These are phyloP conservation scores for Ceratobasidium sp. DNA, from an alignment of 1,284 basidiomycete genomes.

Conservation along the genomic window DNA sequence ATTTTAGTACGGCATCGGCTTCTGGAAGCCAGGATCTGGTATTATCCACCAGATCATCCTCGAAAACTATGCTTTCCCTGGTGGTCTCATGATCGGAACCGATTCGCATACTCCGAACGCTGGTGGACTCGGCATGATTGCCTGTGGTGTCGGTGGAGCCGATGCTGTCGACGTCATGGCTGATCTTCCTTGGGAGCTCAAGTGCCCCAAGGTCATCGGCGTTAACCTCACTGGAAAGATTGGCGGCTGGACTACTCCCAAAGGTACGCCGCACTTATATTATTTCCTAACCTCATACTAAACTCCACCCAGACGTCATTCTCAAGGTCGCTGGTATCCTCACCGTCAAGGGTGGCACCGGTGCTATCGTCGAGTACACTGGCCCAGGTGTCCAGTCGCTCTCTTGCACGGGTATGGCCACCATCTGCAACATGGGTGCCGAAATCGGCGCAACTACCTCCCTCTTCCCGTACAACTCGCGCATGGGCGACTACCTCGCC, in stretches of 20 bases:
- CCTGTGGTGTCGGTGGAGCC: slow-evolving; percentile 98
- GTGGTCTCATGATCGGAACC: slow-evolving; percentile 79
- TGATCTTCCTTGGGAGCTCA: slow-evolving; percentile 97
- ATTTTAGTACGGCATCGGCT: slow-evolving; percentile 83
- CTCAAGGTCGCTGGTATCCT: slow-evolving; percentile 97
- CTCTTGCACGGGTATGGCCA: slow-evolving; percentile 99
- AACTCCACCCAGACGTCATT: slow-evolving; percentile 76
- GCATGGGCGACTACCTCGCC: slow-evolving; percentile 93
- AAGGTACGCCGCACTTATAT: slow-evolving; percentile 68
- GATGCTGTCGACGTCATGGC: slow-evolving; percentile 99
- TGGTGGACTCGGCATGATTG: slow-evolving; percentile 96
- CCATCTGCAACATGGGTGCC: slow-evolving; percentile 99
- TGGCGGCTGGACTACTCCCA: slow-evolving; percentile 93
- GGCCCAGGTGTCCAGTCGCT: slow-evolving; percentile 95
- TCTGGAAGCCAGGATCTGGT: slow-evolving; percentile 96
- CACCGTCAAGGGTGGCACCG: slow-evolving; percentile 98
- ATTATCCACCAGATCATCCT: slow-evolving; percentile 99
- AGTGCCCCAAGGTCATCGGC: slow-evolving; percentile 91
- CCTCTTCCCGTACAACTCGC: slow-evolving; percentile 97
- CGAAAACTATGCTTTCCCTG: slow-evolving; percentile 95
- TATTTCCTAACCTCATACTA: slow-evolving; percentile 40
- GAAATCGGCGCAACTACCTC: slow-evolving; percentile 99
- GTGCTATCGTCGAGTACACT: slow-evolving; percentile 95
- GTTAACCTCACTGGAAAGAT: slow-evolving; percentile 91
- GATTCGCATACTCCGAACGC: slow-evolving; percentile 99